A percentile compares a stretch with the other conserved stretches of the same genome.
phyloP scores from a whole-genome alignment of 2,329 filamentous ascomycete species.

The Saccharata proteae region DNA sequence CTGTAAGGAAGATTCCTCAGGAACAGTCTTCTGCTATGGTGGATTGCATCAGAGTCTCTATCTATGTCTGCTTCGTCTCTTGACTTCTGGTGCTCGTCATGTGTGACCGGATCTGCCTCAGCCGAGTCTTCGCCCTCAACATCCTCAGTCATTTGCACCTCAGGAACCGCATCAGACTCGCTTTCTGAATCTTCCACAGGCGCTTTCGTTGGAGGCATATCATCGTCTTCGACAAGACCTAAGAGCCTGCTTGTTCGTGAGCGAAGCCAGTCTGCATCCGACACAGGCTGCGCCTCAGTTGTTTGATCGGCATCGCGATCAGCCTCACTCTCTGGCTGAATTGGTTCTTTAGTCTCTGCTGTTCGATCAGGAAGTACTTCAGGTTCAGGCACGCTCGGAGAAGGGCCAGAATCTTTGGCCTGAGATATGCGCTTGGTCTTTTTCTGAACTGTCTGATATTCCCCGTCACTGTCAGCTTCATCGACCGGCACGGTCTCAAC shows the following conservation, averaged over 20 bases:
- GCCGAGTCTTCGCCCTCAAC: slow-evolving; percentile 6
- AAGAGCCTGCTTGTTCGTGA: slow-evolving; percentile 77
- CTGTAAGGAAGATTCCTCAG: slow-evolving; percentile 79
- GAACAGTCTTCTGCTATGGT: slow-evolving; percentile 67
- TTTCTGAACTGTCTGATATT: slow-evolving; percentile 55
- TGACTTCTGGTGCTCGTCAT: slow-evolving; percentile 25
- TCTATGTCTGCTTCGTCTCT: slow-evolving; percentile 30
- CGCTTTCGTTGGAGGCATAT: slow-evolving; percentile 23
- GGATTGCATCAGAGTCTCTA: slow-evolving; percentile 43
- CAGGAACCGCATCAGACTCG: not conserved
- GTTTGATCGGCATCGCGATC: slow-evolving; percentile 13
- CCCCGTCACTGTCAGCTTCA: slow-evolving; percentile 54
- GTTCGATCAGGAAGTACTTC: too few relatives aligned
- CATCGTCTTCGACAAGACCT: slow-evolving; percentile 69
- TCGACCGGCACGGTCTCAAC: slow-evolving; percentile 15
- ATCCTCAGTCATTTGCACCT: slow-evolving; percentile 9
- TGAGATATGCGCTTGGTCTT: slow-evolving; percentile 28
- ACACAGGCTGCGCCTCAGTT: slow-evolving; percentile 31
- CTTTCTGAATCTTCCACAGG: slow-evolving; percentile 9
- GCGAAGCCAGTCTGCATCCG: slow-evolving; percentile 84
- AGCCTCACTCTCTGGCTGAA: slow-evolving; percentile 5
- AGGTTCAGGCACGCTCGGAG: not conserved
- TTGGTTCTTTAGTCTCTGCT: not conserved
- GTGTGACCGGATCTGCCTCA: slow-evolving; percentile 19
- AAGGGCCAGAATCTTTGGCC: slow-evolving; percentile 6